Percentiles rank a stretch among this genome's conserved stretches.
phyloP scores from a whole-genome alignment of 176 grass and related monocot genomes.

The Dendrocalamus sinicus region DNA sequence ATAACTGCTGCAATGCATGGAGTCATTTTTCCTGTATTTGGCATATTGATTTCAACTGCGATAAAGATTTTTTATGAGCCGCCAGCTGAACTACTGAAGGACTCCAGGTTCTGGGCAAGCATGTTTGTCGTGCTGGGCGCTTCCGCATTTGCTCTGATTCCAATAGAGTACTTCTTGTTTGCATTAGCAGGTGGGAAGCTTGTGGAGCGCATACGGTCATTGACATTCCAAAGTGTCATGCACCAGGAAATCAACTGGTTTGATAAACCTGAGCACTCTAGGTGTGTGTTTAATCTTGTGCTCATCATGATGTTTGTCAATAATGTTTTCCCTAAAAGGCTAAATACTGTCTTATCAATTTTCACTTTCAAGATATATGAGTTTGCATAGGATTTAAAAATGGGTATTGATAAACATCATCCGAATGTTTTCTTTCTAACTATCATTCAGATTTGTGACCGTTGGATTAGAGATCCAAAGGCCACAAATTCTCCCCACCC shows the following conservation, averaged over 20 bases:
- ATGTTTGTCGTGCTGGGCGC: constrained; percentile 64
- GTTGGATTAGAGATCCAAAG: too few relatives aligned
- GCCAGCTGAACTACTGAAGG: constrained; percentile 56
- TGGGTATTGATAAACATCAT: too few relatives aligned
- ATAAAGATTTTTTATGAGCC: constrained; percentile 85
- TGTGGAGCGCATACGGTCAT: constrained; percentile 69
- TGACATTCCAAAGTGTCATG: constrained; percentile 64
- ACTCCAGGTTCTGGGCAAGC: constrained; percentile 78
- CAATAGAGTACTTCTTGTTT: constrained; percentile 71
- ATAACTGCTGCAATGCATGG: constrained; percentile 59
- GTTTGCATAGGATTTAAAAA: not conserved
- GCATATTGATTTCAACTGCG: constrained; percentile 68
- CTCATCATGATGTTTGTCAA: constrained; percentile 1
- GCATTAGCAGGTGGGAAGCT: constrained; percentile 79
- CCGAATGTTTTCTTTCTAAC: too few relatives aligned
- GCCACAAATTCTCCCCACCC: too few relatives aligned
- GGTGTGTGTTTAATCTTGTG: constrained; percentile 37
- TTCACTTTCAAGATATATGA: not conserved
- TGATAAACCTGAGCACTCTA: constrained; percentile 83
- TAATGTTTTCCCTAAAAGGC: constrained; percentile 1
- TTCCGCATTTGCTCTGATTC: constrained; percentile 48
- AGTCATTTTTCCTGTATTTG: constrained; percentile 63
- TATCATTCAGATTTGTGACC: too few relatives aligned
- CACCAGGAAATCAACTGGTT: constrained; percentile 88
- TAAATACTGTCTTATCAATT: not conserved